These are phyloP conservation scores for Pseudocercospora vitis DNA, from an alignment of 2,329 filamentous ascomycete genomes.

Conservation along the genomic window DNA sequence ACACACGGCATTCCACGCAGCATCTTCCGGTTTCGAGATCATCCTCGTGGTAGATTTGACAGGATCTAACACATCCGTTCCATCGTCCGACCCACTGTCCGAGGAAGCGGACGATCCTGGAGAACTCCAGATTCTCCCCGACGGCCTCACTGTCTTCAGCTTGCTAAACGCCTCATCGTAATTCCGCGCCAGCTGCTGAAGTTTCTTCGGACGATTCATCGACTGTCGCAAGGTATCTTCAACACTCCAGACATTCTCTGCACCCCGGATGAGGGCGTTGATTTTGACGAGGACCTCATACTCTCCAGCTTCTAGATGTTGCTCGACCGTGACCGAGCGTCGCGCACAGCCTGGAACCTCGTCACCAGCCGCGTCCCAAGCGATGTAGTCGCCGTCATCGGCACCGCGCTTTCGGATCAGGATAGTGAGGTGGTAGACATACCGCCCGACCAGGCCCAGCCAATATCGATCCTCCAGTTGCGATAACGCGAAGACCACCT, in stretches of 20 bases:
- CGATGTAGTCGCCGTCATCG: background rate
- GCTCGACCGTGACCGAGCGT: background rate
- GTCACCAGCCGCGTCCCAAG: background rate
- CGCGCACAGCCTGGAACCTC: background rate
- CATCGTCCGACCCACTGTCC: background rate
- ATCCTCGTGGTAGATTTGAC: background rate
- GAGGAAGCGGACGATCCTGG: background rate
- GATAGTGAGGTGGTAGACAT: constrained; percentile 1
- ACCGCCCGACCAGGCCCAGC: background rate
- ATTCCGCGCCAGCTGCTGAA: constrained; percentile 10
- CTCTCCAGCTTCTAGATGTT: background rate
- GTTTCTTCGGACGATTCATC: background rate
- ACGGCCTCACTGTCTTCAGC: background rate
- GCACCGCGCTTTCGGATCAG: background rate
- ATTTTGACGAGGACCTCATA: constrained; percentile 13
- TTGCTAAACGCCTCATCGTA: constrained; percentile 11
- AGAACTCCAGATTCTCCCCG: background rate
- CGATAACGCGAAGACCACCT: constrained; percentile 9
- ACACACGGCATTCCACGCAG: constrained; percentile 17
- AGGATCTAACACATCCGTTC: background rate
- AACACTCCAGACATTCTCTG: constrained; percentile 1
- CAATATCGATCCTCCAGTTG: constrained; percentile 8
- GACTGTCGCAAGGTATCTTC: constrained; percentile 9
- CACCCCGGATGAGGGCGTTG: background rate
- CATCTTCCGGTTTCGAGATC: constrained; percentile 1